Conservation (phyloP, 2,329 filamentous ascomycete species). For the Pezicula neosporulosa region DNA sequence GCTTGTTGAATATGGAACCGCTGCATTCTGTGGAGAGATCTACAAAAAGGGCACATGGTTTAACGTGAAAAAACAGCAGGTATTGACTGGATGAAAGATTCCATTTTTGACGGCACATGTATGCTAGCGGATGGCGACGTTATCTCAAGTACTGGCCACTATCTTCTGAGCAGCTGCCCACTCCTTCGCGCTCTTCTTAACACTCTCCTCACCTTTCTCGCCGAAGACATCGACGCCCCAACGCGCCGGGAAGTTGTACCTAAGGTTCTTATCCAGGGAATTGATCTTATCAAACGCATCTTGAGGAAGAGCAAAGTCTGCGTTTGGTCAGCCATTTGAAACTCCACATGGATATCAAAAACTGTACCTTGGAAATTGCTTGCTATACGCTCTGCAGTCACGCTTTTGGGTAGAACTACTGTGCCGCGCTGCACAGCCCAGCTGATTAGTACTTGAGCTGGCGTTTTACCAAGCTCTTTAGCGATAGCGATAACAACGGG, state of each 20-base stretch:
- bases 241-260: slow-evolving; percentile 37
- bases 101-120: too few relatives aligned
- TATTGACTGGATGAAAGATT: too few relatives aligned
- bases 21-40: too few relatives aligned
- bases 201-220: slow-evolving; percentile 30
- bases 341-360: background rate
- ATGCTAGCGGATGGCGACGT: too few relatives aligned
- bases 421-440: slow-evolving; percentile 51
- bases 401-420: slow-evolving; percentile 48
- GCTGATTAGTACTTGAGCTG: slow-evolving; percentile 47
- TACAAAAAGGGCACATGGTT: too few relatives aligned
- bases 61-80: too few relatives aligned
- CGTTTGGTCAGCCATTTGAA: slow-evolving; percentile 14
- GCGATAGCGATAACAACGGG: slow-evolving; percentile 47
- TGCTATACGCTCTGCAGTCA: slow-evolving; percentile 45
- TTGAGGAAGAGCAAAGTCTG: slow-evolving; percentile 29
- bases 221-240: slow-evolving; percentile 38
- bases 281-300: slow-evolving; percentile 34
- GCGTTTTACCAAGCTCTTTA: slow-evolving; percentile 44
- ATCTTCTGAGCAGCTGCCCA: slow-evolving; percentile 30
- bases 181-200: slow-evolving; percentile 27
- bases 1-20: too few relatives aligned
- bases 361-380: slow-evolving; percentile 32
- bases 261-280: slow-evolving; percentile 31
- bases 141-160: too few relatives aligned